Evolutionary conservation across 1,284 basidiomycete genomes (phyloP), one percentile per base, ranked within the genome.

Genomic region (Tilletia walkeri): DNA sequence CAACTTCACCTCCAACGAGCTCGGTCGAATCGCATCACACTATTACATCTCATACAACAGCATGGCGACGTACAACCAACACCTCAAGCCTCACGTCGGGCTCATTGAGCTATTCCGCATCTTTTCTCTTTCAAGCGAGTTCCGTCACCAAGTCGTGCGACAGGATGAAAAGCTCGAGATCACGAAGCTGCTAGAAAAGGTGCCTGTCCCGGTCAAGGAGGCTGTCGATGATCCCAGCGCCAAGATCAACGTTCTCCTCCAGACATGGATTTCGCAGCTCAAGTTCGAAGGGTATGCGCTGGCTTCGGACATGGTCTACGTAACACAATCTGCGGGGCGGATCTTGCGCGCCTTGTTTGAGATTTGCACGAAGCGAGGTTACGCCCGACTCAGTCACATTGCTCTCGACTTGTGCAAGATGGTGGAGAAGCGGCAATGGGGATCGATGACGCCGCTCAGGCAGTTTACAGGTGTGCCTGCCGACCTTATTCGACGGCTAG

Each of bases 121-220:
- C 7, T 99, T 99, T 82, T 94, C 95, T 0, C 87, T 98, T 12
- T 95, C 93, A 1, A 95, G 97, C 80, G 95, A 99, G 86, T 99
- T 99, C 88, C 97, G 94, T 85, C 86, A 95, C 66, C 96, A 83
- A 71, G 76, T 94, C 1, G 94, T 93, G 56, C 78, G 86, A 41
- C 79, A 85, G 66, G 85, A 86, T 71, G 85, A 86, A 70, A 85
- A 86, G 80, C 79, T 80, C 63, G 95, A 99, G 81, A 87, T 98
- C 6, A 89, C 89, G n/a, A 96, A 95, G 83, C 86, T 98, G 36
- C 86, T 98, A 53, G 96, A 99, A 84, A 89, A 94, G 14, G 95
- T 99, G 0, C 96, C 95, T 0, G 95, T 99, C 65, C 95, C 96
- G 0, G 92, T 99, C 80, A 99, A 99, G 86, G 96, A 99, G 85